A percentile compares a stretch with the other conserved stretches of the same genome.
Evolutionary conservation across 176 grass and related monocot genomes (phyloP).

Genomic region (Oryza meyeriana): DNA sequence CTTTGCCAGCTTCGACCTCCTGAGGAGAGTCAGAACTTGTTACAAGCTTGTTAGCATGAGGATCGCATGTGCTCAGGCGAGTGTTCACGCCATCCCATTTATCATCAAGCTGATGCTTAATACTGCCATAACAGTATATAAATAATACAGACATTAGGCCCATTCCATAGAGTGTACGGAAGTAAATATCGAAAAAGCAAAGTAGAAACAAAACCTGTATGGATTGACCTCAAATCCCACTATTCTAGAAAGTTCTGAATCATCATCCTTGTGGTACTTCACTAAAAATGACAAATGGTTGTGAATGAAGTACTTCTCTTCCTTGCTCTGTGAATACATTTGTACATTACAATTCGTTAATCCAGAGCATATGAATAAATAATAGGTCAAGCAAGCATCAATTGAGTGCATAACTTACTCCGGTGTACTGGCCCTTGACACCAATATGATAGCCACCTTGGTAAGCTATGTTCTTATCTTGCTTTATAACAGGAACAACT

Average conservation of each 20-base stretch:
- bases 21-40: conserved; percentile 36
- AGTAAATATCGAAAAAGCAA: background rate
- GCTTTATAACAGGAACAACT: conserved; percentile 47
- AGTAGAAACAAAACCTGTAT: conserved; percentile 43
- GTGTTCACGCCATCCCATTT: conserved; percentile 48
- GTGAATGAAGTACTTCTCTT: conserved; percentile 61
- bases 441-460: conserved; percentile 71
- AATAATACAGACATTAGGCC: conserved; percentile 13
- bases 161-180: background rate
- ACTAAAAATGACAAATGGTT: conserved; percentile 55
- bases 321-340: conserved; percentile 45
- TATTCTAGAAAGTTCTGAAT: conserved; percentile 51
- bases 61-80: conserved; percentile 66
- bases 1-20: conserved; percentile 48
- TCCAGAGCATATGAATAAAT: background rate
- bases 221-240: conserved; percentile 62
- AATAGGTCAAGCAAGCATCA: conserved; percentile 10
- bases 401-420: conserved; percentile 39
- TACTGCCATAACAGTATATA: conserved; percentile 30
- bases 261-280: conserved; percentile 51
- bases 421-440: conserved; percentile 43
- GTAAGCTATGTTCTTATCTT: conserved; percentile 38
- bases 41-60: conserved; percentile 50
- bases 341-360: background rate
- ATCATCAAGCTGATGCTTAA: conserved; percentile 48